Base-by-base conservation (phyloP, 805 yeast species). In the Hyphopichia homilentoma region DNA sequence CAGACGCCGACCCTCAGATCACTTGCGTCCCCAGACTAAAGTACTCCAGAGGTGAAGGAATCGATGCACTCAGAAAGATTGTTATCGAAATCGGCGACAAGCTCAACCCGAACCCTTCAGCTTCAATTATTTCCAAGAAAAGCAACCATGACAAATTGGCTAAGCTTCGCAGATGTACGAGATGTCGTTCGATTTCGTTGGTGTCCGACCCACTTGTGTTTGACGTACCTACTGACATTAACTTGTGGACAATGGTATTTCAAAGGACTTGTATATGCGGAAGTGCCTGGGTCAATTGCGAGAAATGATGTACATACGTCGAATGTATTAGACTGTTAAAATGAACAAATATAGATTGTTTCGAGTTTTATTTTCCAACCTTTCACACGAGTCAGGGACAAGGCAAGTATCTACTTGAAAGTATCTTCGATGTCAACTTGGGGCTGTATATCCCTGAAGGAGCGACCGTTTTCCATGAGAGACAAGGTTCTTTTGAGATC, bases 181-280 rank as follows among this genome's bases (percentile, higher is more conserved):
- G 72, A 36, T 67, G 73, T 35, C 44, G 72, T 16, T 56, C 70
- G 6, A 44, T 63, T 2, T 70, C 80, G 0, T 54, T 63, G 13
- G 54, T 60, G 3, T 45, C 54, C 7, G 73, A 68, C 41, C 59
- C 71, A 27, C 33, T 54, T 19, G 60, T 63, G 5, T 70, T 63
- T 38, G 62, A 60, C 12, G 34, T 50, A 11, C 41, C 52, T 21
- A 39, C 46, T 39, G 33, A 65, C 33, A 40, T 63, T 21, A 69
- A 62, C 7, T 47, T 55, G 35, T 73, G 86, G 83, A 72, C 82
- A 1, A 64, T 77, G 59, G 79, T 81, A 1, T 80, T 77, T 51
- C 88, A 81, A 44, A 64, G 88, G 39, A 76, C 76, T 16, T 84
- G 95, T 56, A 61, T 84, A 21, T 84, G 95, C 54, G 93, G 93